Evolutionary conservation across 106 monocot species (phyloP), one percentile per base, ranked within the genome.

Genomic region (Cymbidium sinense): DNA sequence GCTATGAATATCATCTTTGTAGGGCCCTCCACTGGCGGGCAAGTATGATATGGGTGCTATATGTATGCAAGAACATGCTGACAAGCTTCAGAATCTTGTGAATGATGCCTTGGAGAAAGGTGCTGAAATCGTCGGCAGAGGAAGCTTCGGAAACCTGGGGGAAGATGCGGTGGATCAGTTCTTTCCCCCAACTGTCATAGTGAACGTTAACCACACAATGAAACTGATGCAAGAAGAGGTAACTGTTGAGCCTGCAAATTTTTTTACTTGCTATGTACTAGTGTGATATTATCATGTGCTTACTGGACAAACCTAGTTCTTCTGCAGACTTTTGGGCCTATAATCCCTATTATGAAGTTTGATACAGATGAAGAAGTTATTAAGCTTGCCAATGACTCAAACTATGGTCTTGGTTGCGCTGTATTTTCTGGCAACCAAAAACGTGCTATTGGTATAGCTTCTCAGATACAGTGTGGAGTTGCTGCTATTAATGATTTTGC

Each of bases 191-290:
- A 99, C 99, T 70, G 90, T 99, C 62, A 77, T 99, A 51, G 86
- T 95, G 71, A 95, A 95, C 78, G 99, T 91, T 77, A 76, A 99
- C 79, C 99, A 99, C 77, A 82, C 86, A 21, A 99, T 99, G 95
- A 95, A 88, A 79, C 75, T 99, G 28, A 99, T 99, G 99, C 99
- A 99, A 90, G 92, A 95, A 79, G 99, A 99, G 93, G 99, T 94
- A 85, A 25, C 10, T 84, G 2, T 33, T 34, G n/a, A 30, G 25
- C 19, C 30, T 23, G 73, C 15, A 41, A n/a, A 15, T 41, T 55
- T 79, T 23, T 29, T 30, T 43, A 25, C 1, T 44, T 44, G 43
- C 8, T 74, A 74, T 25, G 44, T 44, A 12, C 41, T 43, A 27
- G 8, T 67, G 12, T 44, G n/a, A 39, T 18, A 39, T 71, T 20